Evolutionary conservation across 1,284 basidiomycete species (phyloP).

Genomic region (Microbotryum violaceum): DNA sequence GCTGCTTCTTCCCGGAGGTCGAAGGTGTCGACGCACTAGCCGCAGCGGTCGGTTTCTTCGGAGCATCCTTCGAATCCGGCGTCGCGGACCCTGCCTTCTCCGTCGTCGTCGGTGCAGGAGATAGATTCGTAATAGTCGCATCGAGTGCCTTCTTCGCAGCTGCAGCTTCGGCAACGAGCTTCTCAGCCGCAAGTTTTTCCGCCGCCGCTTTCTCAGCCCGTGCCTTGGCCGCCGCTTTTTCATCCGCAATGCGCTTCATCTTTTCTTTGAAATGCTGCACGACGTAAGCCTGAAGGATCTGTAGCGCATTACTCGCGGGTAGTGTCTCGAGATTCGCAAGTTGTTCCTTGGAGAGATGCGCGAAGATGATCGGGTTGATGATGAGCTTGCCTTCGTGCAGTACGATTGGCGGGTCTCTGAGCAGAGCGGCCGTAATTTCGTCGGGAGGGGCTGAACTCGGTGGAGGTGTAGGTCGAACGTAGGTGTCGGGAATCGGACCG

Average conservation of each 20-base stretch:
- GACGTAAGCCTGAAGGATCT: conserved; percentile 73
- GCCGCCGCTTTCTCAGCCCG: neutral
- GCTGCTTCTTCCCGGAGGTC: too few species aligned
- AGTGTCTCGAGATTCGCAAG: conserved; percentile 67
- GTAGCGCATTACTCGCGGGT: conserved; percentile 72
- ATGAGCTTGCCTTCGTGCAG: conserved; percentile 76
- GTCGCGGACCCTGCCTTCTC: too few species aligned
- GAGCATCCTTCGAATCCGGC: too few species aligned
- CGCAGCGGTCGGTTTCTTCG: too few species aligned
- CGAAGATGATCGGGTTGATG: conserved; percentile 75
- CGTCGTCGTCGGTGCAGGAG: too few species aligned
- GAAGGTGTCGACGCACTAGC: too few species aligned
- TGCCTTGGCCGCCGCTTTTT: conserved; percentile 17
- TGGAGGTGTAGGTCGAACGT: conserved; percentile 38
- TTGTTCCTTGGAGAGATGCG: conserved; percentile 63
- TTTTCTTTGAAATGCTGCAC: conserved; percentile 76
- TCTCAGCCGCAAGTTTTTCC: neutral
- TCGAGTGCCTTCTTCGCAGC: too few species aligned
- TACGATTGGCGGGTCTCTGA: conserved; percentile 61
- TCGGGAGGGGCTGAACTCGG: conserved; percentile 35
- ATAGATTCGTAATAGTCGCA: too few species aligned
- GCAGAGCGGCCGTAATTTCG: conserved; percentile 38
- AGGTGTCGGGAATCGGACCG: conserved; percentile 49
- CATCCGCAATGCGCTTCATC: conserved; percentile 41
- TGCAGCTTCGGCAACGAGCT: too few species aligned